A percentile compares a stretch with the other conserved stretches of the same genome.
phyloP scores from a whole-genome alignment of 1,139 yeast genomes.

The Kodamaea derodonti region DNA sequence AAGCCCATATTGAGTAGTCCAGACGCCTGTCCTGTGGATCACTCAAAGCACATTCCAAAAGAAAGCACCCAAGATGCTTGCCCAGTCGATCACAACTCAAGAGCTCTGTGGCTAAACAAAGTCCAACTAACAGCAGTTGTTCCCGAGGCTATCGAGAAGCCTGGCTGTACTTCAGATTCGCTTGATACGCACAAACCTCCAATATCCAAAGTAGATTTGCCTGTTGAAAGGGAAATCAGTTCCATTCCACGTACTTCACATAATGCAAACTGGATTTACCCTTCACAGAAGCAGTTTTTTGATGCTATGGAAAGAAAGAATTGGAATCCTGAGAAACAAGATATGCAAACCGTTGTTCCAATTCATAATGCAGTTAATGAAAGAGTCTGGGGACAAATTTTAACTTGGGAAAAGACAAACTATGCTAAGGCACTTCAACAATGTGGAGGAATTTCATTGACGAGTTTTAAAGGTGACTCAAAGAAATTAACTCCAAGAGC shows the following conservation, averaged over 20 bases:
- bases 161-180: constrained; percentile 45
- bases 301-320: constrained; percentile 92
- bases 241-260: constrained; percentile 78
- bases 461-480: constrained; percentile 87
- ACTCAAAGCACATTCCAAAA: constrained; percentile 1
- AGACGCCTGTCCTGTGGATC: background rate
- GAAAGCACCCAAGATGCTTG: constrained; percentile 13
- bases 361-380: constrained; percentile 94
- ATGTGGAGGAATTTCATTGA: constrained; percentile 84
- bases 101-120: constrained; percentile 20
- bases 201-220: constrained; percentile 34
- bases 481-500: constrained; percentile 87
- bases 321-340: constrained; percentile 77
- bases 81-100: constrained; percentile 25
- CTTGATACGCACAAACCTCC: constrained; percentile 8
- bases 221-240: constrained; percentile 71
- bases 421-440: constrained; percentile 44
- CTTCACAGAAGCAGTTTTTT: constrained; percentile 90
- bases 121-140: constrained; percentile 29
- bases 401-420: constrained; percentile 71
- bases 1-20: background rate
- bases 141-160: constrained; percentile 36
- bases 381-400: constrained; percentile 82
- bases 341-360: constrained; percentile 90
- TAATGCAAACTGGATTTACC: constrained; percentile 81